Conservation (phyloP, 345 rosid genomes). For the Turnera subulata region DNA sequence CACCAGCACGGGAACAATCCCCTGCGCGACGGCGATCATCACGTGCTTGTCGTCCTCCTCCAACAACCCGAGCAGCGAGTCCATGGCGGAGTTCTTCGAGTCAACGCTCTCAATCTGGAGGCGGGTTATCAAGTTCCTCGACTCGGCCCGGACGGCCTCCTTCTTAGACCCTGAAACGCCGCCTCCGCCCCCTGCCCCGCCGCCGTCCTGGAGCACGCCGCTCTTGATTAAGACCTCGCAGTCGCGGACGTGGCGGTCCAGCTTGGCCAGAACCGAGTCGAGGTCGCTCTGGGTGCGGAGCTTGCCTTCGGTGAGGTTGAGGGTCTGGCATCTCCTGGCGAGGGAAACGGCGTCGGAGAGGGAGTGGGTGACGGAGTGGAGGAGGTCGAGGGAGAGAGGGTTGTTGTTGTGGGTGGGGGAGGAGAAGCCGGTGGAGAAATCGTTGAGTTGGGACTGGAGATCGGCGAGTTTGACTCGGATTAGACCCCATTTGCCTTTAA, state of each 20-base stretch:
- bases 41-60: slow-evolving; percentile 83
- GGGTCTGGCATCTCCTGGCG: slow-evolving; percentile 43
- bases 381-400: slow-evolving; percentile 54
- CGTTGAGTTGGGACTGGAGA: too few species aligned
- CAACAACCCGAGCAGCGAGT: slow-evolving; percentile 46
- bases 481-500: slow-evolving; percentile 74
- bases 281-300: slow-evolving; percentile 85
- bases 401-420: slow-evolving; percentile 37
- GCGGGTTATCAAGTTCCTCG: slow-evolving; percentile 61
- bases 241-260: slow-evolving; percentile 66
- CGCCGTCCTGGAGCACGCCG: slow-evolving; percentile 48
- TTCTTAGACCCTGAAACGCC: slow-evolving; percentile 43
- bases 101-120: slow-evolving; percentile 76
- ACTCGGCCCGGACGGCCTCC: slow-evolving; percentile 62
- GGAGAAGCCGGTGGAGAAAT: slow-evolving; percentile 49
- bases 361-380: slow-evolving; percentile 43
- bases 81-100: slow-evolving; percentile 74
- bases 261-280: slow-evolving; percentile 60
- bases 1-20: slow-evolving; percentile 73
- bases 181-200: too few species aligned
- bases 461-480: slow-evolving; percentile 64
- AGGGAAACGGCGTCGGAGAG: slow-evolving; percentile 46
- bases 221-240: slow-evolving; percentile 58
- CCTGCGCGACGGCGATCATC: slow-evolving; percentile 82
- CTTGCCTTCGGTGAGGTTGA: slow-evolving; percentile 61